These are phyloP conservation scores for Podospora pseudopauciseta DNA, from an alignment of 495 filamentous ascomycete species.

Conservation along the genomic window DNA sequence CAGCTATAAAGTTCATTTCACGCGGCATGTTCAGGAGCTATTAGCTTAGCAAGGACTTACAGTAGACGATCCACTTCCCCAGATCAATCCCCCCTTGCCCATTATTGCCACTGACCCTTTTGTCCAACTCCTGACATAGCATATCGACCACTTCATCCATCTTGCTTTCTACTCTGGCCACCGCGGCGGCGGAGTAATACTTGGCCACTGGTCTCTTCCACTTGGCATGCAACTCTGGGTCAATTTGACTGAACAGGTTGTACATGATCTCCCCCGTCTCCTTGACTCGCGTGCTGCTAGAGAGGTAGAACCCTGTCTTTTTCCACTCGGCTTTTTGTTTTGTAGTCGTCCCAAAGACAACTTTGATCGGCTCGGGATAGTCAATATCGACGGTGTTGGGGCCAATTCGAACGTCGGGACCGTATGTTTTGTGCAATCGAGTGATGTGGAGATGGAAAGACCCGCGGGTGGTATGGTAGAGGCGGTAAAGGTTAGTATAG, in stretches of 20 bases:
- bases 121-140: slow-evolving; percentile 20
- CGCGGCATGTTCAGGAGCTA: background rate
- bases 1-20: background rate
- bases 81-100: slow-evolving; percentile 13
- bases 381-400: slow-evolving; percentile 41
- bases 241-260: slow-evolving; percentile 36
- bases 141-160: slow-evolving; percentile 30
- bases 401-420: slow-evolving; percentile 37
- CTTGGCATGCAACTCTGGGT: slow-evolving; percentile 27
- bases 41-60: slow-evolving; percentile 12
- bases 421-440: slow-evolving; percentile 39
- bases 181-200: slow-evolving; percentile 32
- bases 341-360: slow-evolving; percentile 20
- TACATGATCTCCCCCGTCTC: slow-evolving; percentile 32
- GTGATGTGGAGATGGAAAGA: slow-evolving; percentile 18
- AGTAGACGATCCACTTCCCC: slow-evolving; percentile 25
- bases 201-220: slow-evolving; percentile 37
- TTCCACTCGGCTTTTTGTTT: background rate
- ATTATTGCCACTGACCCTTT: slow-evolving; percentile 9
- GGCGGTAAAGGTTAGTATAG: slow-evolving; percentile 29
- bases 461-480: slow-evolving; percentile 18
- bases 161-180: slow-evolving; percentile 31
- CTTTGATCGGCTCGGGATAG: slow-evolving; percentile 28
- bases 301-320: slow-evolving; percentile 37
- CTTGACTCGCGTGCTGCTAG: slow-evolving; percentile 31